These are phyloP conservation scores for Linum lewisii DNA, from an alignment of 345 rosid species.

Conservation along the genomic window DNA sequence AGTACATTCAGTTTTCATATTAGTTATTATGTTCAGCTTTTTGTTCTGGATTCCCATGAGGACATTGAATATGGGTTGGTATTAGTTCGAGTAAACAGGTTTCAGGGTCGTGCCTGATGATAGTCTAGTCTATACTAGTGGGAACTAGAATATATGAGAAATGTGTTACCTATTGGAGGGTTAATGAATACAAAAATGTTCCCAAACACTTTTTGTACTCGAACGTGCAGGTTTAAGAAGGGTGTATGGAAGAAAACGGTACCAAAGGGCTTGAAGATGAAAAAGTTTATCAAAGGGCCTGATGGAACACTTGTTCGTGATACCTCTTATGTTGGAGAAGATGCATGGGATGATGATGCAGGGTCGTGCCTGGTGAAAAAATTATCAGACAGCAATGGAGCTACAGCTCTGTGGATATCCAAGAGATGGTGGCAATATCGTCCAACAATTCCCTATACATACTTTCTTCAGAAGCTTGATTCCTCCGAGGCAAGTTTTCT, in stretches of 20 bases:
- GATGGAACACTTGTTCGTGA: slow-evolving; percentile 77
- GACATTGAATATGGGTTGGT: neutral
- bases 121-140: neutral
- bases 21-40: too few relatives aligned
- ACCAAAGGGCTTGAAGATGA: slow-evolving; percentile 82
- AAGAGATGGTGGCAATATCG: slow-evolving; percentile 98
- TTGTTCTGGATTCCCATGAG: too few relatives aligned
- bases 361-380: slow-evolving; percentile 40
- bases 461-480: slow-evolving; percentile 89
- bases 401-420: slow-evolving; percentile 86
- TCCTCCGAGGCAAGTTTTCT: slow-evolving; percentile 54
- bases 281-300: slow-evolving; percentile 65
- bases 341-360: slow-evolving; percentile 77
- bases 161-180: neutral
- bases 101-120: too few relatives aligned
- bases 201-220: neutral
- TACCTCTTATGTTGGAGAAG: slow-evolving; percentile 80
- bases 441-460: slow-evolving; percentile 84
- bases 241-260: slow-evolving; percentile 74
- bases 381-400: slow-evolving; percentile 49
- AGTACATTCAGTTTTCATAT: slow-evolving; percentile 7
- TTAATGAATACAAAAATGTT: neutral
- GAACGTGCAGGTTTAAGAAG: slow-evolving; percentile 62
- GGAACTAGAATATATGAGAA: neutral
- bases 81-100: neutral